These are phyloP conservation scores for Candida caryicola DNA, from an alignment of 805 yeast genomes.

Conservation along the genomic window DNA sequence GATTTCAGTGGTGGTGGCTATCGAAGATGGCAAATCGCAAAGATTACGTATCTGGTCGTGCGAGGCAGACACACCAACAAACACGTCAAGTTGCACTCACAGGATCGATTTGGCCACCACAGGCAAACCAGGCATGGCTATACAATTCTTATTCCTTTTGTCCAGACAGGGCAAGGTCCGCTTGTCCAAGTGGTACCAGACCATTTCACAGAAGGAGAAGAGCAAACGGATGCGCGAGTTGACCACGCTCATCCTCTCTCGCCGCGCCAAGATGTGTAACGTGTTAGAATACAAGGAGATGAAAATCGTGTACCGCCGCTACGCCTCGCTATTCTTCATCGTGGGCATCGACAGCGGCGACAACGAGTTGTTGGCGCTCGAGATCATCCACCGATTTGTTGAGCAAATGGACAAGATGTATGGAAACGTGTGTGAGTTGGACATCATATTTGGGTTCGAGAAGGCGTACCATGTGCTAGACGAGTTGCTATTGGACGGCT, in stretches of 20 bases:
- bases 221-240: conserved; percentile 79
- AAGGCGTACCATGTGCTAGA: conserved; percentile 91
- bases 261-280: conserved; percentile 94
- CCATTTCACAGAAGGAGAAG: conserved; percentile 82
- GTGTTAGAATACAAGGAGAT: conserved; percentile 81
- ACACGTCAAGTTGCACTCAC: not conserved
- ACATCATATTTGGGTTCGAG: conserved; percentile 92
- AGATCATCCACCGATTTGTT: conserved; percentile 86
- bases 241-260: conserved; percentile 76
- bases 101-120: too few species aligned
- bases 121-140: conserved; percentile 48
- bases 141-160: conserved; percentile 74
- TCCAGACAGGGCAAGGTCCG: conserved; percentile 96
- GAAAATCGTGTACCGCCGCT: conserved; percentile 86
- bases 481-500: conserved; percentile 86
- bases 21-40: too few species aligned
- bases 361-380: conserved; percentile 83
- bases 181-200: conserved; percentile 87
- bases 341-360: conserved; percentile 81
- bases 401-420: conserved; percentile 95
- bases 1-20: too few species aligned
- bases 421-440: conserved; percentile 95
- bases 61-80: not conserved
- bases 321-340: conserved; percentile 89
- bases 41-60: not conserved